phyloP scores from a whole-genome alignment of 352 stramenopile genomes.

The Phytophthora syringae region DNA sequence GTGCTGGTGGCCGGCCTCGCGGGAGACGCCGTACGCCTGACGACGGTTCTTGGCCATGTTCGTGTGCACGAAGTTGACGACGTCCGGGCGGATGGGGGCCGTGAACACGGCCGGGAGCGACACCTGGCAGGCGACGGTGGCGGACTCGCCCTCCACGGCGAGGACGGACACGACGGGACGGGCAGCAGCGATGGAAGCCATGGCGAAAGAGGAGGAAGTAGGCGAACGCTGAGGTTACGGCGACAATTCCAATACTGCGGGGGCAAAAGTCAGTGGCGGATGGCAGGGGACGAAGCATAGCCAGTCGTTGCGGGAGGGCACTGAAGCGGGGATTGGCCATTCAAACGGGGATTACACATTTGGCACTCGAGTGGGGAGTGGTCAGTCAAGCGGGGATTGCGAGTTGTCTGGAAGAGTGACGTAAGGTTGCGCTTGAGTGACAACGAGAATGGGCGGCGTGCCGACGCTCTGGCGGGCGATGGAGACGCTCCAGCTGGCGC shows the following conservation, averaged over 20 bases:
- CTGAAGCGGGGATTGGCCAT: background rate
- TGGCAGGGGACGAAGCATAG: slow-evolving; percentile 3
- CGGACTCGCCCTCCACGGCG: slow-evolving; percentile 81
- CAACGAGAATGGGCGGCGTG: background rate
- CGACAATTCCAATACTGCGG: slow-evolving; percentile 68
- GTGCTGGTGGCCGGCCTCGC: slow-evolving; percentile 96
- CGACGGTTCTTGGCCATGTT: slow-evolving; percentile 99
- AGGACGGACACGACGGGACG: slow-evolving; percentile 97
- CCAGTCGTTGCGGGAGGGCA: slow-evolving; percentile 13
- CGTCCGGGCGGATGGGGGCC: slow-evolving; percentile 98
- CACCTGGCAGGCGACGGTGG: slow-evolving; percentile 89
- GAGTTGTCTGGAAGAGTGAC: no score
- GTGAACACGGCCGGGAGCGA: slow-evolving; percentile 96
- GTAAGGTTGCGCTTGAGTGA: no score
- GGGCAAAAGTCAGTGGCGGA: background rate
- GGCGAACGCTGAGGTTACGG: slow-evolving; percentile 57
- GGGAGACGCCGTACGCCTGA: slow-evolving; percentile 98
- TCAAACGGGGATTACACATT: background rate
- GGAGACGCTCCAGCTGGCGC: slow-evolving; percentile 5
- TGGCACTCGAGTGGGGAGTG: no score
- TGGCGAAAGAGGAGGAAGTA: slow-evolving; percentile 56
- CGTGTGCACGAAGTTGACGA: slow-evolving; percentile 99
- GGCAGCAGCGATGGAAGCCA: slow-evolving; percentile 90
- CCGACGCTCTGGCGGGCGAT: slow-evolving; percentile 18
- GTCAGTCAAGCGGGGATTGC: no score